Conservation (phyloP, 2,329 filamentous ascomycete genomes). For the Zopfia rhizophila region DNA sequence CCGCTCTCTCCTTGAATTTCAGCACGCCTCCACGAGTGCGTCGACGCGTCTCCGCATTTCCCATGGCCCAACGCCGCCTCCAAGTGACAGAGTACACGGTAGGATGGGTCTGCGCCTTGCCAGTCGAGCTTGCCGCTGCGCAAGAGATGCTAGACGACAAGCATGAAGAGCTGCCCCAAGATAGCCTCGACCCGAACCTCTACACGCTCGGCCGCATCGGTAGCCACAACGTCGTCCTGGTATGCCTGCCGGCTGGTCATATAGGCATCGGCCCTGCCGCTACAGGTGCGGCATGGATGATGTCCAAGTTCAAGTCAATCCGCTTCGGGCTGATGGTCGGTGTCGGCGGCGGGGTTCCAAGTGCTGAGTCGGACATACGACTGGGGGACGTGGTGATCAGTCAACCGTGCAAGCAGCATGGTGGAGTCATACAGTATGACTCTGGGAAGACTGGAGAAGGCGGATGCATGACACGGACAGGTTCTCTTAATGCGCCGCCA, state of each 20-base stretch:
- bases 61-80: too few species aligned
- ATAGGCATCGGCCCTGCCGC: conserved; percentile 46
- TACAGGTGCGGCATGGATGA: conserved; percentile 38
- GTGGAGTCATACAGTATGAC: conserved; percentile 22
- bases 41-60: too few species aligned
- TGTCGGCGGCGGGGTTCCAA: conserved; percentile 45
- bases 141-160: conserved; percentile 41
- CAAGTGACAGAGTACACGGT: too few species aligned
- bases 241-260: conserved; percentile 41
- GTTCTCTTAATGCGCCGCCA: conserved; percentile 10
- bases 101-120: conserved; percentile 48
- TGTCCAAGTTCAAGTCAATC: conserved; percentile 39
- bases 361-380: conserved; percentile 7
- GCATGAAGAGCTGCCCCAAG: conserved; percentile 29
- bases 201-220: conserved; percentile 35
- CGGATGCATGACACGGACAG: conserved; percentile 12
- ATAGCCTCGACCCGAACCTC: conserved; percentile 31
- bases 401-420: conserved; percentile 7
- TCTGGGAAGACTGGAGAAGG: conserved; percentile 10
- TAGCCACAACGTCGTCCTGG: conserved; percentile 47
- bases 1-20: too few species aligned
- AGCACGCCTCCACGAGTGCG: too few species aligned
- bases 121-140: conserved; percentile 42
- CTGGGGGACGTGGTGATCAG: conserved; percentile 14
- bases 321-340: conserved; percentile 55